These are phyloP conservation scores for Eimeria falciformis DNA, from an alignment of 169 alveolate genomes.

Conservation along the genomic window DNA sequence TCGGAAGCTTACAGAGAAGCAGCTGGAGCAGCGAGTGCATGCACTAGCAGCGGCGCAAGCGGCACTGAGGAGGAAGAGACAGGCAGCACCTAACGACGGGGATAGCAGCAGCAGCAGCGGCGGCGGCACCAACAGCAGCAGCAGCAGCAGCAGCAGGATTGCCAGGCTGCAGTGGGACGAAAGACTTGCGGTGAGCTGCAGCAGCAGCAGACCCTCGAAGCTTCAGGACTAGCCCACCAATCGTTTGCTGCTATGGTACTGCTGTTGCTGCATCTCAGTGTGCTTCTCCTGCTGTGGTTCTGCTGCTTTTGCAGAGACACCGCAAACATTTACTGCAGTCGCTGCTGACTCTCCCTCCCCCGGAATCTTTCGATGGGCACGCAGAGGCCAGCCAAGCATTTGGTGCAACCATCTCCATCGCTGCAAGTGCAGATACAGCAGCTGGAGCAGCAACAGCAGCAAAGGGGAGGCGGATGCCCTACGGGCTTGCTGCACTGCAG, in stretches of 20 bases:
- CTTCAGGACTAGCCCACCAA: too few relatives aligned
- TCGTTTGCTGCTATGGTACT: background rate
- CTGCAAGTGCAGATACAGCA: background rate
- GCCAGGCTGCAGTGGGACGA: slow-evolving; percentile 41
- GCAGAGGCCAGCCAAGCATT: background rate
- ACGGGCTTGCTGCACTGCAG: slow-evolving; percentile 26
- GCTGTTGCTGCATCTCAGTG: slow-evolving; percentile 2
- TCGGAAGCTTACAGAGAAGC: slow-evolving; percentile 41
- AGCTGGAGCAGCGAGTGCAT: slow-evolving; percentile 23
- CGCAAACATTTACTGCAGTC: slow-evolving; percentile 36
- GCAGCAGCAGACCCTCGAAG: background rate
- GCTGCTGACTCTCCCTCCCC: slow-evolving; percentile 3
- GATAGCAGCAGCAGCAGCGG: slow-evolving; percentile 21
- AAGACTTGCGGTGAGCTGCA: slow-evolving; percentile 43
- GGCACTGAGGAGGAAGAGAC: slow-evolving; percentile 28
- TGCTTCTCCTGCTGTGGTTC: background rate
- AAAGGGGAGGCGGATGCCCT: background rate
- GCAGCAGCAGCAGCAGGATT: slow-evolving; percentile 21
- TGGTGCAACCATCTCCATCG: background rate
- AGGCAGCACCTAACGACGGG: background rate
- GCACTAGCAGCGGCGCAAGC: slow-evolving; percentile 34
- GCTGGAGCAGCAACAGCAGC: background rate
- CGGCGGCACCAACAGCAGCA: background rate
- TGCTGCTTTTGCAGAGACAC: slow-evolving; percentile 36
- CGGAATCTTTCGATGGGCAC: background rate